Base-by-base conservation (phyloP, 345 rosid species). In the Barbarea vulgaris region DNA sequence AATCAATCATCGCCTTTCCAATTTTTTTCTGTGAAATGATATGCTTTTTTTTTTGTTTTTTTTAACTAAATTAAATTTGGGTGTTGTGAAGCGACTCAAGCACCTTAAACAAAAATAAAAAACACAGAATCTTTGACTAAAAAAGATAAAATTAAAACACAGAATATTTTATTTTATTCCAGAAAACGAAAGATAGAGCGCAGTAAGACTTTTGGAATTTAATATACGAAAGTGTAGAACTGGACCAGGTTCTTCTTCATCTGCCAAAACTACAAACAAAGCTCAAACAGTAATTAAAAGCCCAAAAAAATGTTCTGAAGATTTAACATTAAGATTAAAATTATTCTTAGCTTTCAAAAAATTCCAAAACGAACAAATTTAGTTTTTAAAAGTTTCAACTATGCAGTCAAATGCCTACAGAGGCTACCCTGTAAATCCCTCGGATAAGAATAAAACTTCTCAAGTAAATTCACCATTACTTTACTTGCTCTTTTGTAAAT, bases 151-250 rank as follows among this genome's bases (percentile, higher is more conserved):
- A 33, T 14, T 3, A 27, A 54, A 4, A 57, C 33, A 44, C 34
- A 57, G 12, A 58, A 60, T 60, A 50, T 71, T 71, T 71, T 60
- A 50, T 71, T 71, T 71, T 71, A 60, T 48, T 15, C 28, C 3
- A 48, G 31, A 60, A 34, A 71, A 71, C 63, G 33, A 70, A 41
- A 69, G 53, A 33, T 42, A 25, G 21, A 37, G 25, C 18, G 74
- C 19, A 44, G 7, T 44, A 14, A 14, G 42, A 15, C 25, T 70
- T 70, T 71, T 44, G 57, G 36, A 59, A 7, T 71, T 71, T 47
- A 47, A 24, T 59, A 34, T 60, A 59, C 37, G 33, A 59, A 69
- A 25, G 13, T 53, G 24, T 22, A 48, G 2, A 33, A 22, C 47
- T 17, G 39, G 75, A 44, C 58, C 67, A 48, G 17, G 14, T 71